Conservation (phyloP, 2,329 filamentous ascomycete genomes). For the Penicillium sp. region DNA sequence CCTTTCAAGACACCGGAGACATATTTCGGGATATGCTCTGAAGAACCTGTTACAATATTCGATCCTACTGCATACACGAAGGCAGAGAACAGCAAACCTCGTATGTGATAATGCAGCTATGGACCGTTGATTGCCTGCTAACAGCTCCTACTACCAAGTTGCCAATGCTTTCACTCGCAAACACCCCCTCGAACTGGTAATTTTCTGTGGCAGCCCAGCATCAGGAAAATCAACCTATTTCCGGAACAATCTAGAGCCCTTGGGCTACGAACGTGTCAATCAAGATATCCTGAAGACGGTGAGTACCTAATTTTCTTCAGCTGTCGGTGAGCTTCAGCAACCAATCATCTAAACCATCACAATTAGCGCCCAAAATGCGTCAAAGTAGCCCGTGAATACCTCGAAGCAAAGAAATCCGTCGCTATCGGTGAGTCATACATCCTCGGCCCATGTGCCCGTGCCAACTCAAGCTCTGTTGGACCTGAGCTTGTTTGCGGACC, state of each 20-base stretch:
- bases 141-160: constrained; percentile 9
- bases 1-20: constrained; percentile 85
- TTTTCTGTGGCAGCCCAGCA: constrained; percentile 86
- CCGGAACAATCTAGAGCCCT: constrained; percentile 71
- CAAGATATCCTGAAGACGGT: constrained; percentile 82
- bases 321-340: not conserved
- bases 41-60: constrained; percentile 59
- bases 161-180: constrained; percentile 54
- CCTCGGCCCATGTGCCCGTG: not conserved
- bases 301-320: not conserved
- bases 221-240: constrained; percentile 92
- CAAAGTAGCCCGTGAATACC: constrained; percentile 66
- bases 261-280: constrained; percentile 83
- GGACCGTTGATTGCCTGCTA: not conserved
- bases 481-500: not conserved
- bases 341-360: not conserved
- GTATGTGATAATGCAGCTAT: constrained; percentile 26
- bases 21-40: constrained; percentile 72
- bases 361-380: constrained; percentile 63
- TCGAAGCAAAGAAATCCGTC: constrained; percentile 67
- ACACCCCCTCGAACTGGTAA: constrained; percentile 69
- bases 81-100: constrained; percentile 27
- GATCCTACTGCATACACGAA: constrained; percentile 63
- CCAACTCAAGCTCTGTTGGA: not conserved
- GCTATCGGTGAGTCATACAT: constrained; percentile 66